Evolutionary conservation across 805 yeast species (phyloP), one percentile per base, ranked within the genome.

Genomic region (Barnettozyma botsteinii): DNA sequence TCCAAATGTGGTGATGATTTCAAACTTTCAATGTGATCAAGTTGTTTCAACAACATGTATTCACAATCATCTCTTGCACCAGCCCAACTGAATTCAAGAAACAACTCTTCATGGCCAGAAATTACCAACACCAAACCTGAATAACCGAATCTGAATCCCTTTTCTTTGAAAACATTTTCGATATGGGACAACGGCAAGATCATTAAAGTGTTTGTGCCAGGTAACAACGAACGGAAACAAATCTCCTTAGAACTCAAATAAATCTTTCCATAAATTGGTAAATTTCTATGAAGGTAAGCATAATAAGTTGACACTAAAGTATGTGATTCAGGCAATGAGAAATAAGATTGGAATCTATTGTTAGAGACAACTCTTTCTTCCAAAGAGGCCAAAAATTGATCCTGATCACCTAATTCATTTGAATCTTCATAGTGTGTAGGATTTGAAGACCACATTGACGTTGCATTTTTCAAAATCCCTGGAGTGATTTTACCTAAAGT

Each of bases 251-350:
- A 65, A 0, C 95, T 85, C 11, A 91, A 51, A 57, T 87, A 87
- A 2, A 89, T 53, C 51, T 85, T 85, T 2, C 98, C 98, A 60
- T 85, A 88, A 1, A 79, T 65, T 1, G 96, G 96, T 15, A 86
- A 63, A 11, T 83, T 74, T 48, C 84, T 73, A 47, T 76, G 80
- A 14, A 87, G 54, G 60, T 85, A 79, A 2, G 81, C 70, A 52
- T 75, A 81, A 53, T 86, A 91, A 1, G 86, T 70, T 0, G 95
- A 78, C 0, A 81, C 59, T 33, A 89, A 63, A 5, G 54, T 57
- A 29, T 76, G 77, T 2, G 64, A 54, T 0, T 66, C 69, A 5
- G 72, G 68, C 10, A 89, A 62, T 0, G 88, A 75, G 50, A 91
- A 91, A 50, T 79, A 81, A 1, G 64, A 56, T 35, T 75, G 69